Percentiles rank a stretch among this genome's conserved stretches.
These are phyloP conservation scores for Fonsecaea erecta DNA, from an alignment of 2,329 filamentous ascomycete species.

Conservation along the genomic window DNA sequence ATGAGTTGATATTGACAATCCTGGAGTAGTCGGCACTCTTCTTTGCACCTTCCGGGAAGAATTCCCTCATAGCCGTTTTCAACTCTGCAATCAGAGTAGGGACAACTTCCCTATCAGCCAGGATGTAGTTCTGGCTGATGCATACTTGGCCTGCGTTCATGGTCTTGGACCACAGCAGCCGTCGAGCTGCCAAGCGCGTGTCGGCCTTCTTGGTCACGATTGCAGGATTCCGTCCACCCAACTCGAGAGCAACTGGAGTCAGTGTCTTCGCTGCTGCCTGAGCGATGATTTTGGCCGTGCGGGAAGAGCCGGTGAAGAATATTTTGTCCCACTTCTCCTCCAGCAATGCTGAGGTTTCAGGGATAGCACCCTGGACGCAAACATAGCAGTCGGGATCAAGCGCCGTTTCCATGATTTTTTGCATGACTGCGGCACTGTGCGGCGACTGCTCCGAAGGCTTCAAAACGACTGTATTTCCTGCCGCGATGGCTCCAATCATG, in stretches of 20 bases:
- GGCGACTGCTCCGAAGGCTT: constrained; percentile 89
- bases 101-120: constrained; percentile 77
- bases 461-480: constrained; percentile 84
- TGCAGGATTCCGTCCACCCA: constrained; percentile 89
- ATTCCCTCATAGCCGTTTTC: constrained; percentile 71
- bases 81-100: constrained; percentile 74
- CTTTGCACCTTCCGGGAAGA: constrained; percentile 82
- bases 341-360: constrained; percentile 80
- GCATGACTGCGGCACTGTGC: constrained; percentile 74
- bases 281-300: constrained; percentile 82
- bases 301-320: constrained; percentile 84
- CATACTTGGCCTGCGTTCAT: constrained; percentile 90
- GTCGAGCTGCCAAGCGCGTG: constrained; percentile 76
- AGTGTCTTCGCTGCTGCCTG: constrained; percentile 87
- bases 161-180: constrained; percentile 87
- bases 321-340: constrained; percentile 97
- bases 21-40: constrained; percentile 77
- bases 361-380: constrained; percentile 78
- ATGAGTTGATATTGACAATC: constrained; percentile 80
- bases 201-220: constrained; percentile 86
- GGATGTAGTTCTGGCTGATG: constrained; percentile 87
- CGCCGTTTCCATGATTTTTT: constrained; percentile 74
- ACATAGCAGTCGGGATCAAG: constrained; percentile 79
- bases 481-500: constrained; percentile 85
- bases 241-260: constrained; percentile 85